Conservation (phyloP, 371 early-diverging fungal genomes). For the Mucor mucedo region DNA sequence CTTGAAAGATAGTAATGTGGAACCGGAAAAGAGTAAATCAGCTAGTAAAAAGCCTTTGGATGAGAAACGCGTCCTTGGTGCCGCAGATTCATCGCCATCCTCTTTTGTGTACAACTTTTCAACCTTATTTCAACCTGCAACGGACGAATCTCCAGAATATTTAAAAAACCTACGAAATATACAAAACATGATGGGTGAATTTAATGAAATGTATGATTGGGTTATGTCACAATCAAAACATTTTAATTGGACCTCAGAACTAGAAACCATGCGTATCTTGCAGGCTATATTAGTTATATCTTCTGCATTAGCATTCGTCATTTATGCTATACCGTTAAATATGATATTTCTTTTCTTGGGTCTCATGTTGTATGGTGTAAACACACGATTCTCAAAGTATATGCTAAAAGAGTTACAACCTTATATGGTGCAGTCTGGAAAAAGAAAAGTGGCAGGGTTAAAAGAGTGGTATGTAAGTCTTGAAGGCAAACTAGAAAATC, state of each 20-base stretch:
- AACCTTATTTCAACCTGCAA: slow-evolving; percentile 19
- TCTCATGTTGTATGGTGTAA: slow-evolving; percentile 14
- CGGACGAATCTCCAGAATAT: slow-evolving; percentile 49
- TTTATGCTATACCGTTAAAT: slow-evolving; percentile 18
- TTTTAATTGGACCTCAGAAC: slow-evolving; percentile 45
- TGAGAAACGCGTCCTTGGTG: neutral
- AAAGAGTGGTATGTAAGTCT: slow-evolving; percentile 25
- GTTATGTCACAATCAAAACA: slow-evolving; percentile 23
- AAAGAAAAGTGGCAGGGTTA: slow-evolving; percentile 5
- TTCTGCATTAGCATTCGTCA: slow-evolving; percentile 8
- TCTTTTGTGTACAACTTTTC: slow-evolving; percentile 16
- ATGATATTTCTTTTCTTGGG: slow-evolving; percentile 22
- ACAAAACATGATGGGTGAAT: slow-evolving; percentile 53
- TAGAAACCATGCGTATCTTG: slow-evolving; percentile 33
- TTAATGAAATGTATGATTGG: slow-evolving; percentile 43
- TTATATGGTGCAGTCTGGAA: slow-evolving; percentile 23
- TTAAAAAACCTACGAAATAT: slow-evolving; percentile 44
- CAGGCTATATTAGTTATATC: slow-evolving; percentile 32
- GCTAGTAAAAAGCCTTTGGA: neutral
- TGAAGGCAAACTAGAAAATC: slow-evolving; percentile 24
- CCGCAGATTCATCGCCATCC: neutral
- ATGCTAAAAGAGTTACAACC: slow-evolving; percentile 17
- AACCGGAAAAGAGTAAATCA: neutral
- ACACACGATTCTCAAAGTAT: slow-evolving; percentile 29
- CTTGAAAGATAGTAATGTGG: too few relatives aligned